A percentile compares a stretch with the other conserved stretches of the same genome.
These are phyloP conservation scores for Plasmodium vinckei DNA, from an alignment of 169 alveolate genomes.

Conservation along the genomic window DNA sequence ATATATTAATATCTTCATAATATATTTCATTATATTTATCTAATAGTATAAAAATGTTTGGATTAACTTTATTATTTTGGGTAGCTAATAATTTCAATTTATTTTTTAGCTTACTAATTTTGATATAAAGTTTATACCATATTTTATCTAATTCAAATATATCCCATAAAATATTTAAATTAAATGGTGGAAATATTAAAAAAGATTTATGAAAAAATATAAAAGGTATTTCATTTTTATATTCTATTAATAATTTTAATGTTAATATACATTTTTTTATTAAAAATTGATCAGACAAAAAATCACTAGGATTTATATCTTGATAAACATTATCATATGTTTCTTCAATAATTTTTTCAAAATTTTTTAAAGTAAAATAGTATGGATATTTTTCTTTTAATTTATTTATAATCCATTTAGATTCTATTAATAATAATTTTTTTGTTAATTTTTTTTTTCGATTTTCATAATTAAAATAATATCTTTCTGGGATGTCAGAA, in stretches of 20 bases:
- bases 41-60: slow-evolving; percentile 5
- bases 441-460: slow-evolving; percentile 72
- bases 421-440: slow-evolving; percentile 78
- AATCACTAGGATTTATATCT: slow-evolving; percentile 57
- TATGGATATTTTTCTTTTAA: slow-evolving; percentile 80
- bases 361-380: slow-evolving; percentile 78
- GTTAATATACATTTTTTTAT: slow-evolving; percentile 79
- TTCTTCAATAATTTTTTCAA: slow-evolving; percentile 75
- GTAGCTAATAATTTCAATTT: slow-evolving; percentile 7
- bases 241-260: slow-evolving; percentile 81
- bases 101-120: slow-evolving; percentile 21
- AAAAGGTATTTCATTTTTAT: slow-evolving; percentile 85
- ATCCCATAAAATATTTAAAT: slow-evolving; percentile 86
- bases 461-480: slow-evolving; percentile 43
- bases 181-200: slow-evolving; percentile 86
- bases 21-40: slow-evolving; percentile 45
- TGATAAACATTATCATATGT: slow-evolving; percentile 77
- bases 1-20: slow-evolving; percentile 58
- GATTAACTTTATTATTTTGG: slow-evolving; percentile 3
- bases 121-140: slow-evolving; percentile 36
- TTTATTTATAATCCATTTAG: slow-evolving; percentile 82
- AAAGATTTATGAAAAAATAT: slow-evolving; percentile 85
- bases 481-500: slow-evolving; percentile 84
- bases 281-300: slow-evolving; percentile 35
- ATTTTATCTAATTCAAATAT: slow-evolving; percentile 82